phyloP scores from a whole-genome alignment of 495 filamentous ascomycete species.

The Penicillium ucsense region DNA sequence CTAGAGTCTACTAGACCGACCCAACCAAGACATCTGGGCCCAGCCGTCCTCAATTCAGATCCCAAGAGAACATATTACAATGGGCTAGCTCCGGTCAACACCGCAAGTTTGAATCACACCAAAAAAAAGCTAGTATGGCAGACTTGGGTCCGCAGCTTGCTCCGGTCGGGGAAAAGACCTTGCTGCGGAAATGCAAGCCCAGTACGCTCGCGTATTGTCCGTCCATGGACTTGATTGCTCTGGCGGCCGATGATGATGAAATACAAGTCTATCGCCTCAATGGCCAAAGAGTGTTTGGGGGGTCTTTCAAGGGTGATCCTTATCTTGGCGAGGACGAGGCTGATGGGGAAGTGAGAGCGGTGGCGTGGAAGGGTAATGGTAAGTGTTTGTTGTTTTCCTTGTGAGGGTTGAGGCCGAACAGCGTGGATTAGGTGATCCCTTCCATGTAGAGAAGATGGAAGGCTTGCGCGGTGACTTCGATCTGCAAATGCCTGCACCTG shows the following conservation, averaged over 20 bases:
- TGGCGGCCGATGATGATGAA: constrained; percentile 56
- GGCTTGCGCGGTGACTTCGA: too few relatives aligned
- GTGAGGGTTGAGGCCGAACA: neutral
- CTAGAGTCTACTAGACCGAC: too few relatives aligned
- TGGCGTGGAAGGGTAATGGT: constrained; percentile 80
- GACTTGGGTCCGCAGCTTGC: constrained; percentile 25
- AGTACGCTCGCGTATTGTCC: constrained; percentile 64
- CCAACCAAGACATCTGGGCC: too few relatives aligned
- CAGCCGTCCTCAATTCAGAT: too few relatives aligned
- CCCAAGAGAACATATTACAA: neutral
- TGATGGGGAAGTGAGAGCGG: constrained; percentile 41
- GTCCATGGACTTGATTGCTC: constrained; percentile 67
- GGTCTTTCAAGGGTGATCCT: constrained; percentile 37
- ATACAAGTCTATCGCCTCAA: constrained; percentile 59
- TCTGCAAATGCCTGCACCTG: neutral
- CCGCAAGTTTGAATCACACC: neutral
- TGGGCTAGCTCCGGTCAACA: constrained; percentile 10
- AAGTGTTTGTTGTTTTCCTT: constrained; percentile 9
- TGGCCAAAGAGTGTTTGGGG: constrained; percentile 58
- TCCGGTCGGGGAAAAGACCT: constrained; percentile 45
- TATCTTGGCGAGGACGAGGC: constrained; percentile 40
- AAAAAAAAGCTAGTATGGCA: constrained; percentile 12
- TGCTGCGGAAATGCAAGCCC: constrained; percentile 45
- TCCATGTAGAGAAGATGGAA: too few relatives aligned
- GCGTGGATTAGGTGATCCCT: neutral